Evolutionary conservation across 805 yeast genomes (phyloP).

Genomic region (Ogataea zsoltii): DNA sequence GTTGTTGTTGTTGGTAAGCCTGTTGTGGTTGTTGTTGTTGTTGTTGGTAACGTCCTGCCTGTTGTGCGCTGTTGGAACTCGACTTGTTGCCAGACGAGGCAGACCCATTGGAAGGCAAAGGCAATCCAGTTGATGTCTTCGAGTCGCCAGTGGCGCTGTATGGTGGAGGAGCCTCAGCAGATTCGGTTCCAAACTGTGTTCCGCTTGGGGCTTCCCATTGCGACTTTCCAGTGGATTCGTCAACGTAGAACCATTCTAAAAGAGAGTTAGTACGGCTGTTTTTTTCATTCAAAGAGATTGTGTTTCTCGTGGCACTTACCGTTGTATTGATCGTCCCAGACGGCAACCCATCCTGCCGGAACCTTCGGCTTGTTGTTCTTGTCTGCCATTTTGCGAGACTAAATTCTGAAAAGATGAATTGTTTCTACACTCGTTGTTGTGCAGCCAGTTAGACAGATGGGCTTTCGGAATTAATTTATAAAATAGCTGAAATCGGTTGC

Average conservation of each 20-base stretch:
- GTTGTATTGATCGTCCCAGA: slow-evolving; percentile 64
- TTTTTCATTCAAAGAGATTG: too few species aligned
- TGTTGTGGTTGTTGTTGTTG: slow-evolving; percentile 15
- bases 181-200: slow-evolving; percentile 42
- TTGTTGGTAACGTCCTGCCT: too few species aligned
- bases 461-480: background rate
- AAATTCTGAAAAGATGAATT: too few species aligned
- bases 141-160: slow-evolving; percentile 13
- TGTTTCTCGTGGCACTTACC: slow-evolving; percentile 25
- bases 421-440: too few species aligned
- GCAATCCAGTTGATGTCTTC: slow-evolving; percentile 8
- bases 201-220: slow-evolving; percentile 90
- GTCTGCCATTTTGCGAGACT: slow-evolving; percentile 23
- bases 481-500: background rate
- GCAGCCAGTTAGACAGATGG: too few species aligned
- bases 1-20: slow-evolving; percentile 19
- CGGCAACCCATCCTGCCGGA: slow-evolving; percentile 63
- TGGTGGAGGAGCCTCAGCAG: slow-evolving; percentile 41
- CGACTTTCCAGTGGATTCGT: slow-evolving; percentile 66
- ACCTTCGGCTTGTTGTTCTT: slow-evolving; percentile 27
- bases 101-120: slow-evolving; percentile 10
- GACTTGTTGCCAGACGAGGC: background rate
- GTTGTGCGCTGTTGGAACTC: too few species aligned
- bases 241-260: slow-evolving; percentile 72
- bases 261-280: background rate